Conservation (phyloP, 768 basidiomycete species). For the Agrocybe pediades region DNA sequence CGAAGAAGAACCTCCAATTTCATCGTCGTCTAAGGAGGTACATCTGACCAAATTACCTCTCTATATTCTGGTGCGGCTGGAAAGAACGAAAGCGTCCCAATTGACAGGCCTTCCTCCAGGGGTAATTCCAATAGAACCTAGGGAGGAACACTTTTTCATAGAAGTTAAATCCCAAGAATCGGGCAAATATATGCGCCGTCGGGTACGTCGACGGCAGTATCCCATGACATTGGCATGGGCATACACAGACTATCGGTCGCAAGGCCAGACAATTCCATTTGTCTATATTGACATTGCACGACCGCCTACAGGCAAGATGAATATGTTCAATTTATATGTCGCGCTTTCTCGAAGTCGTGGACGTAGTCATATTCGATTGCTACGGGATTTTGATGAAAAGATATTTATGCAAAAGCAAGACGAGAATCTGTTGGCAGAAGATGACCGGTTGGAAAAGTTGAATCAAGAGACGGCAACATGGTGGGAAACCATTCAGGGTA, state of each 20-base stretch:
- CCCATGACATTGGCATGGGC: constrained; percentile 36
- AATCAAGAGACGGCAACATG: not conserved
- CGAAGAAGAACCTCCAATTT: constrained; percentile 21
- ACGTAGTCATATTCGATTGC: constrained; percentile 10
- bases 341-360: constrained; percentile 36
- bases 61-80: constrained; percentile 33
- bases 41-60: constrained; percentile 31
- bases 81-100: constrained; percentile 27
- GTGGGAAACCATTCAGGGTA: too few species aligned
- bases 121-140: constrained; percentile 11
- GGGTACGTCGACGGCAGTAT: constrained; percentile 25
- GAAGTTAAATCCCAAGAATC: not conserved
- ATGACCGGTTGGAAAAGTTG: not conserved
- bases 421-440: constrained; percentile 8
- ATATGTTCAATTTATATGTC: constrained; percentile 34
- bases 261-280: constrained; percentile 38
- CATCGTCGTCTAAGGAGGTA: constrained; percentile 1
- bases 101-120: constrained; percentile 7
- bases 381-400: constrained; percentile 7
- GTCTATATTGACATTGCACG: constrained; percentile 36
- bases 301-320: constrained; percentile 27
- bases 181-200: too few species aligned
- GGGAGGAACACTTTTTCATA: constrained; percentile 16
- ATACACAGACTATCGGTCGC: constrained; percentile 42
- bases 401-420: constrained; percentile 8